Evolutionary conservation across 192 early-diverging fungal genomes (phyloP), one percentile per base, ranked within the genome.

Genomic region (Blastocladiella britannica): DNA sequence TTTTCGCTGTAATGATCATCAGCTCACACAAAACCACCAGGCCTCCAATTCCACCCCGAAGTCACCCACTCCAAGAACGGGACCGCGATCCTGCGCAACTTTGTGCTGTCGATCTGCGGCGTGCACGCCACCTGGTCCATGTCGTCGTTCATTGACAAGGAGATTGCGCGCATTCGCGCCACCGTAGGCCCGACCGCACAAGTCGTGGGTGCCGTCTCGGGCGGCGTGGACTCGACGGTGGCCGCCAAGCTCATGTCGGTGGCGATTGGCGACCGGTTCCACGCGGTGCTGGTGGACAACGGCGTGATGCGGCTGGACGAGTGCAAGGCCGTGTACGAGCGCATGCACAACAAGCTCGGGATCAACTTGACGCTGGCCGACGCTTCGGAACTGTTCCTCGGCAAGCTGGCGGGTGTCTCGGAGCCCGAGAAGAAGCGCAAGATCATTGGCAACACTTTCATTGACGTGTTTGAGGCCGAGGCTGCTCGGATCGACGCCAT

Each of bases 31-130:
- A n/a, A n/a, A n/a, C n/a, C n/a, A n/a, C n/a, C n/a, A n/a, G n/a
- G 89, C 30, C 87, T 98, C 58, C 94, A 98, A 77, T 93, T 98
- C 84, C 94, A 98, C 73, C 94, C 94, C 47, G 94, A 98, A 68
- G 91, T 98, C 57, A 91, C 94, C n/a, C 94, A 98, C 72, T 93
- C 90, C 60, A 73, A 81, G 18, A 74, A 82, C 52, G 94, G 94
- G 55, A 73, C 84, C 47, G 59, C 74, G 29, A 63, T 98, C 51
- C 65, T 98, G 60, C 74, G 76, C 60, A 98, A 98, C 82, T 98
- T 98, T 83, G 91, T 91, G 25, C 65, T 87, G 52, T 80, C 79
- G 37, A 87, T 95, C 65, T 93, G 91, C 72, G 67, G 79, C 55
- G 84, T 83, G 62, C 63, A 78, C 62, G 72, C 82, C 54, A 85